A percentile compares a stretch with the other conserved stretches of the same genome.
Evolutionary conservation across 73 alveolate species (phyloP).

Genomic region (Tetrahymena elliotti): DNA sequence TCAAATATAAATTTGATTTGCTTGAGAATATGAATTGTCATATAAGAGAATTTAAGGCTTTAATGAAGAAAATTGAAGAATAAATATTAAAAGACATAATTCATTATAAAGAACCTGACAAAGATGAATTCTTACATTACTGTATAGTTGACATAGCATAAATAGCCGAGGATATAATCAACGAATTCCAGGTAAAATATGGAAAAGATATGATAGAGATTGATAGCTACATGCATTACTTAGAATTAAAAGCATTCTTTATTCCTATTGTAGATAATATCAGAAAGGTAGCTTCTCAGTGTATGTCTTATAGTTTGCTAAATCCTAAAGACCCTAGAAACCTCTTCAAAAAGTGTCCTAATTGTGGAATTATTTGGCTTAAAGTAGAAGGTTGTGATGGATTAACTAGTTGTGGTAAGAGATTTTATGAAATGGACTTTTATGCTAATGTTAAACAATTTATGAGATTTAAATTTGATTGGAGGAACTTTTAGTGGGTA

Average conservation of each 20-base stretch:
- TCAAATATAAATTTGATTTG: background rate
- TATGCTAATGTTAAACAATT: background rate
- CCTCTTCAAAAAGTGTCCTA: background rate
- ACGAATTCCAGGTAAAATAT: background rate
- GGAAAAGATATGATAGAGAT: background rate
- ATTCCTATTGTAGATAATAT: background rate
- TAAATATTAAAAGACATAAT: background rate
- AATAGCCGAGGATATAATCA: background rate
- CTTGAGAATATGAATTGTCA: background rate
- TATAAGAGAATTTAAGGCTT: background rate
- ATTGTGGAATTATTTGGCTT: constrained; percentile 15
- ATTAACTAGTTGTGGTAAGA: constrained; percentile 1
- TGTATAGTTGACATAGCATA: background rate
- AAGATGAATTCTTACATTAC: background rate
- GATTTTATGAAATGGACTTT: background rate
- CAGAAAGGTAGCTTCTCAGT: background rate
- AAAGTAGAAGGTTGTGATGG: constrained; percentile 13
- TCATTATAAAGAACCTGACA: background rate
- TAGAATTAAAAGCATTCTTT: background rate
- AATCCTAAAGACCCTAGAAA: background rate
- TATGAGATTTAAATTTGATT: background rate
- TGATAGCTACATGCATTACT: background rate
- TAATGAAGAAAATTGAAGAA: background rate
- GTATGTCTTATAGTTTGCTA: background rate
- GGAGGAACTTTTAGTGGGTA: background rate